Evolutionary conservation across 257 asterid species (phyloP).

Genomic region (Jacaranda mimosifolia): DNA sequence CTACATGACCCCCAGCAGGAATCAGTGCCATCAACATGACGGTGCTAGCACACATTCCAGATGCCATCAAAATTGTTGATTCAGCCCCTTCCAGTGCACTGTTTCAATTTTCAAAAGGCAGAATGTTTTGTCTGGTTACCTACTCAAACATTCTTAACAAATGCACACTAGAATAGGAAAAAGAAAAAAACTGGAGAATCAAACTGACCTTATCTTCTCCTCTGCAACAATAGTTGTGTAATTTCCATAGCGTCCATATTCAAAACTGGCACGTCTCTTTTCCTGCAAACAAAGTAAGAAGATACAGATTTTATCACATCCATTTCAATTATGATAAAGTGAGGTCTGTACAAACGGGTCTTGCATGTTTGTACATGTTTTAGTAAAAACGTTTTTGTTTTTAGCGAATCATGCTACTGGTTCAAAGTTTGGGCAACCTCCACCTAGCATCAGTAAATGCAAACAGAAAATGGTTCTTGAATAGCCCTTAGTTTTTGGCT

Average conservation of each 20-base stretch:
- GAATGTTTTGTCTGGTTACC: slow-evolving; percentile 6
- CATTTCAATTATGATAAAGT: background rate
- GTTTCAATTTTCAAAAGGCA: slow-evolving; percentile 37
- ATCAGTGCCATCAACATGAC: slow-evolving; percentile 81
- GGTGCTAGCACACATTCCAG: slow-evolving; percentile 94
- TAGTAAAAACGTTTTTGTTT: background rate
- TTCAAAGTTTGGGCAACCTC: slow-evolving; percentile 7
- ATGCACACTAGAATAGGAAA: background rate
- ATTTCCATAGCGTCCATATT: slow-evolving; percentile 90
- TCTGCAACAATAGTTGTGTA: slow-evolving; percentile 78
- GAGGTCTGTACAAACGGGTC: background rate
- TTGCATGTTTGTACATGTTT: background rate
- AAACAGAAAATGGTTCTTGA: slow-evolving; percentile 15
- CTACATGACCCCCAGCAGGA: slow-evolving; percentile 93
- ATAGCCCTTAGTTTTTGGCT: background rate
- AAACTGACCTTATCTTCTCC: slow-evolving; percentile 80
- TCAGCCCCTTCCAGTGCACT: slow-evolving; percentile 98
- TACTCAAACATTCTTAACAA: slow-evolving; percentile 7
- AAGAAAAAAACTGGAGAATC: background rate
- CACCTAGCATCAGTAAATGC: background rate
- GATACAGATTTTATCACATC: slow-evolving; percentile 5
- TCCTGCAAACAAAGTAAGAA: slow-evolving; percentile 57
- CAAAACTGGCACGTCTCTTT: slow-evolving; percentile 73
- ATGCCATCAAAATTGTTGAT: slow-evolving; percentile 78
- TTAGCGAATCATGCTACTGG: slow-evolving; percentile 3